A percentile compares a stretch with the other conserved stretches of the same genome.
phyloP scores from a whole-genome alignment of 2,329 filamentous ascomycete species.

The Mycogone perniciosa region DNA sequence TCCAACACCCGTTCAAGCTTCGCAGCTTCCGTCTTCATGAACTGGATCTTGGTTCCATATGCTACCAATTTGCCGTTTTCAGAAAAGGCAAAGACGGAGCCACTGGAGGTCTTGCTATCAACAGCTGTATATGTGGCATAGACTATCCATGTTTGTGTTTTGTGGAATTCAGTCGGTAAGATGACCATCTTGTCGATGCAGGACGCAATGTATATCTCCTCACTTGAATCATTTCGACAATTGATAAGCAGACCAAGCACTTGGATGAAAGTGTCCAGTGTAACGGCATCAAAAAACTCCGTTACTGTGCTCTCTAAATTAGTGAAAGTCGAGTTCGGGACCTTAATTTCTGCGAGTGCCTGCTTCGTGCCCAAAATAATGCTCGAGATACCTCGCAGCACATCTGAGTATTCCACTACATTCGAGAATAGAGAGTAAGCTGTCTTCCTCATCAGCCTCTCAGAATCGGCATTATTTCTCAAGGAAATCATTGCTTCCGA shows the following conservation, averaged over 20 bases:
- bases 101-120: slow-evolving; percentile 13
- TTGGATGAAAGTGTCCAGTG: slow-evolving; percentile 19
- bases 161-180: slow-evolving; percentile 13
- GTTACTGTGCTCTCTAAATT: slow-evolving; percentile 13
- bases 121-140: slow-evolving; percentile 15
- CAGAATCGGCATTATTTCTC: slow-evolving; percentile 11
- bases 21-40: slow-evolving; percentile 13
- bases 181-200: slow-evolving; percentile 15
- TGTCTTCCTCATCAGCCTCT: slow-evolving; percentile 11
- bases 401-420: slow-evolving; percentile 16
- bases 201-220: slow-evolving; percentile 15
- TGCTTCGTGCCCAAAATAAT: slow-evolving; percentile 13
- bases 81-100: slow-evolving; percentile 15
- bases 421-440: slow-evolving; percentile 16
- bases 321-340: slow-evolving; percentile 8
- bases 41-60: slow-evolving; percentile 15
- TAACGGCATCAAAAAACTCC: slow-evolving; percentile 16
- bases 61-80: slow-evolving; percentile 10
- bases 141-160: slow-evolving; percentile 13
- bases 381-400: slow-evolving; percentile 14
- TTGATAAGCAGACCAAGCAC: slow-evolving; percentile 19
- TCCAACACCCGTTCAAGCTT: slow-evolving; percentile 16
- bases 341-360: slow-evolving; percentile 15
- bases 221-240: slow-evolving; percentile 11
- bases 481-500: slow-evolving; percentile 10